phyloP scores from a whole-genome alignment of 345 rosid species.

The Carallia pectinifolia region DNA sequence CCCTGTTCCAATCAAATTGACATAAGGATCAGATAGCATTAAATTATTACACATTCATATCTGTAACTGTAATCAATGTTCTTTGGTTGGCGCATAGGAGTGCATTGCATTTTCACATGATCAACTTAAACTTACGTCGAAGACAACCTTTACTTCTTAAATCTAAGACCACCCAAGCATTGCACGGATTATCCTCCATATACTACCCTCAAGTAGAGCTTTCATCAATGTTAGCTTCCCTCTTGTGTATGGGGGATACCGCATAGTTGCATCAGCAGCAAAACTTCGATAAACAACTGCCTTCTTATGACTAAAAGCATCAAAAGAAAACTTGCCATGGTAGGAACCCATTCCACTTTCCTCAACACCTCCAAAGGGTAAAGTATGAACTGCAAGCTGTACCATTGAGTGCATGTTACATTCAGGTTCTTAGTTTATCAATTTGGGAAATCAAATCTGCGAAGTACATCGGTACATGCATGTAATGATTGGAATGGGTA shows the following conservation, averaged over 20 bases:
- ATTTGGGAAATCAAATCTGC: background rate
- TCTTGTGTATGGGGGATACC: conserved; percentile 79
- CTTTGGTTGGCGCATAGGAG: background rate
- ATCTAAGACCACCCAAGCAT: conserved; percentile 43
- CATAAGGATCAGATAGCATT: background rate
- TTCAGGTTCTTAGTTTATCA: background rate
- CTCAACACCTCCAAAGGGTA: conserved; percentile 96
- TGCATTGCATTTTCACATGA: background rate
- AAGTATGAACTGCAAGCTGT: conserved; percentile 61
- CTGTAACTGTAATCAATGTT: background rate
- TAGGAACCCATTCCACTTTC: conserved; percentile 90
- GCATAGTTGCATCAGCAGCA: conserved; percentile 49
- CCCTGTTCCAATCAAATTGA: background rate
- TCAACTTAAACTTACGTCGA: background rate
- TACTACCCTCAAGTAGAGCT: conserved; percentile 51
- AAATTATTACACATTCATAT: background rate
- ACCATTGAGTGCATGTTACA: conserved; percentile 4
- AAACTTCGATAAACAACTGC: conserved; percentile 74
- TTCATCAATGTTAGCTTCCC: conserved; percentile 59
- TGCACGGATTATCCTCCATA: conserved; percentile 48
- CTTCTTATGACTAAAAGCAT: conserved; percentile 92
- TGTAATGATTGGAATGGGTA: background rate
- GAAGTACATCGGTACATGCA: background rate
- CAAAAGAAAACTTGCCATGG: conserved; percentile 95
- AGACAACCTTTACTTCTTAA: conserved; percentile 9